These are phyloP conservation scores for Panicum miliaceum DNA, from an alignment of 176 grass and related monocot genomes.

Conservation along the genomic window DNA sequence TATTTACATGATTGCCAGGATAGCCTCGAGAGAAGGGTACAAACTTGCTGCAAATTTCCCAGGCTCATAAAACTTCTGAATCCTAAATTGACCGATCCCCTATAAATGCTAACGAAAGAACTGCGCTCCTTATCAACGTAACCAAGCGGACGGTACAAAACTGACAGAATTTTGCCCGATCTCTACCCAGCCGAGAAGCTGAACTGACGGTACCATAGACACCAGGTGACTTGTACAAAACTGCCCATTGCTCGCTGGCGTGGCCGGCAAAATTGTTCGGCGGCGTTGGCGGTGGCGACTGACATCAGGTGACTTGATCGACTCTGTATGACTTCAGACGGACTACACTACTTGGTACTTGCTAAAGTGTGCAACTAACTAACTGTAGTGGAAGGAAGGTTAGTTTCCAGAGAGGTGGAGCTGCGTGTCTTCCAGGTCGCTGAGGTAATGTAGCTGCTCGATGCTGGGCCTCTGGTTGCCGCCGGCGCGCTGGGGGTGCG, in stretches of 20 bases:
- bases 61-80: not conserved
- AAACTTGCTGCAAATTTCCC: not conserved
- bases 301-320: not conserved
- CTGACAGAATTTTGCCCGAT: not conserved
- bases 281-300: too few species aligned
- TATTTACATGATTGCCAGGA: conserved; percentile 18
- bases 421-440: not conserved
- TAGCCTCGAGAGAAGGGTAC: not conserved
- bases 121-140: not conserved
- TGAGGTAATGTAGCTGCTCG: not conserved
- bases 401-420: not conserved
- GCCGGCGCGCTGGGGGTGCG: not conserved
- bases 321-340: not conserved
- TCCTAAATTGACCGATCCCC: not conserved
- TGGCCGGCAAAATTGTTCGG: too few species aligned
- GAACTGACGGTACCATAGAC: not conserved
- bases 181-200: not conserved
- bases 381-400: not conserved
- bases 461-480: not conserved
- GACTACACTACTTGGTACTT: not conserved
- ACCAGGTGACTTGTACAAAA: too few species aligned
- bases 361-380: not conserved
- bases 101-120: not conserved
- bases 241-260: too few species aligned
- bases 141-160: not conserved